Percentiles rank a stretch among this genome's conserved stretches.
Conservation (phyloP, 345 rosid species). For the Lepidium aucheri region DNA sequence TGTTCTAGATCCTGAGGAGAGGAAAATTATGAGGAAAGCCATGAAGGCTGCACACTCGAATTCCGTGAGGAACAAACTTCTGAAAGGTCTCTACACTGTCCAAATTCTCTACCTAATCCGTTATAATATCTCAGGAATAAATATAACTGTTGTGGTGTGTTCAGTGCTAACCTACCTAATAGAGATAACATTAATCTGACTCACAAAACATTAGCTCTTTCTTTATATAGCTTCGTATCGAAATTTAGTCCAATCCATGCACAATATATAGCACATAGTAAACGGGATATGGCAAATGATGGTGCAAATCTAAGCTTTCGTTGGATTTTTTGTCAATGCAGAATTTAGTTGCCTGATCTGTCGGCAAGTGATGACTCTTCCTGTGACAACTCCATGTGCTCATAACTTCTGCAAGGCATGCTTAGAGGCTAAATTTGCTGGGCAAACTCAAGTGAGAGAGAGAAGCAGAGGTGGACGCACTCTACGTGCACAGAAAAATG, state of each 20-base stretch:
- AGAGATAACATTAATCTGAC: no score
- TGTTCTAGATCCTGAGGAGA: conserved; percentile 24
- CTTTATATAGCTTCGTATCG: no score
- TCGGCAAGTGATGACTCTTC: conserved; percentile 43
- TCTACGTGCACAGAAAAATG: conserved; percentile 41
- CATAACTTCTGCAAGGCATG: conserved; percentile 71
- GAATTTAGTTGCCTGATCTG: conserved; percentile 30
- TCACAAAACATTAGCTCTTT: no score
- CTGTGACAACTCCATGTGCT: conserved; percentile 64
- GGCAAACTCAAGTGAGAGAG: conserved; percentile 34
- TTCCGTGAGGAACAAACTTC: conserved; percentile 32
- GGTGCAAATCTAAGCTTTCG: neutral
- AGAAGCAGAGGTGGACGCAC: conserved; percentile 50
- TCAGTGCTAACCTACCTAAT: no score
- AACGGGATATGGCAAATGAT: neutral
- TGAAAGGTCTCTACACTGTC: neutral
- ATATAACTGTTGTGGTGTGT: no score
- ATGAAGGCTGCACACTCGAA: conserved; percentile 25
- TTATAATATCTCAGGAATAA: neutral
- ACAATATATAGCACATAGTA: no score
- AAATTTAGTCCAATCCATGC: no score
- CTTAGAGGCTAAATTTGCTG: conserved; percentile 45
- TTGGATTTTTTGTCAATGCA: neutral
- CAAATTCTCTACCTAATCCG: neutral
- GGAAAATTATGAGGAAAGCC: conserved; percentile 17